Conservation (phyloP, 2,329 filamentous ascomycete species). For the Sclerotinia nivalis region DNA sequence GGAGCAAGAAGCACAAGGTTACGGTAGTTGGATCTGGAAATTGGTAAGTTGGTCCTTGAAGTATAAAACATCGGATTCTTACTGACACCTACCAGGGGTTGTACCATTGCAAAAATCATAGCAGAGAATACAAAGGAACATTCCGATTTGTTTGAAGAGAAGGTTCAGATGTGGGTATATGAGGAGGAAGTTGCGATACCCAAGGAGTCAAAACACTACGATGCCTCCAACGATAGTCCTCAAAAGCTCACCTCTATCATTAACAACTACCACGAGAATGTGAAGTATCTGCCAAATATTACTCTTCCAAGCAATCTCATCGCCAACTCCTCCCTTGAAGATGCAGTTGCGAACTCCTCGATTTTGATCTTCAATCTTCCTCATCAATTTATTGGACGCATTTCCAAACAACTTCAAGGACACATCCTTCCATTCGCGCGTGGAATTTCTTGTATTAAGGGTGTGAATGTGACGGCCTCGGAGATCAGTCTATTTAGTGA, state of each 20-base stretch:
- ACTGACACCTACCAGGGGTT: conserved; percentile 64
- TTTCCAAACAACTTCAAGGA: conserved; percentile 81
- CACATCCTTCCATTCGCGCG: conserved; percentile 90
- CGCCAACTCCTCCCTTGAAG: conserved; percentile 77
- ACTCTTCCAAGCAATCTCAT: conserved; percentile 78
- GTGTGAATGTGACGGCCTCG: conserved; percentile 85
- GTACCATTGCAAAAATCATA: conserved; percentile 94
- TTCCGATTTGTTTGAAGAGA: conserved; percentile 77
- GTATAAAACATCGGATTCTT: not conserved
- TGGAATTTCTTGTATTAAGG: conserved; percentile 97
- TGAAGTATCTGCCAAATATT: conserved; percentile 96
- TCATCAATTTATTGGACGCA: conserved; percentile 90
- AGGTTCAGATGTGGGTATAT: conserved; percentile 98
- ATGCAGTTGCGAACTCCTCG: conserved; percentile 79
- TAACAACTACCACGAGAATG: conserved; percentile 91
- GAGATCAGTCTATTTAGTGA: conserved; percentile 91
- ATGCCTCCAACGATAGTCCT: conserved; percentile 58
- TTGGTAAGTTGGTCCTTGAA: conserved; percentile 59
- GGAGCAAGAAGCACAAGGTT: conserved; percentile 81
- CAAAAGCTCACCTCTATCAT: conserved; percentile 91
- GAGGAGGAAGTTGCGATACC: conserved; percentile 84
- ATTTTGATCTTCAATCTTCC: conserved; percentile 96
- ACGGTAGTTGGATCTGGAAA: conserved; percentile 95
- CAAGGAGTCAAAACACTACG: conserved; percentile 71
- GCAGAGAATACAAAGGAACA: conserved; percentile 85